Evolutionary conservation across 768 basidiomycete genomes (phyloP), one percentile per base, ranked within the genome.

Genomic region (Mycena sanguinolenta): DNA sequence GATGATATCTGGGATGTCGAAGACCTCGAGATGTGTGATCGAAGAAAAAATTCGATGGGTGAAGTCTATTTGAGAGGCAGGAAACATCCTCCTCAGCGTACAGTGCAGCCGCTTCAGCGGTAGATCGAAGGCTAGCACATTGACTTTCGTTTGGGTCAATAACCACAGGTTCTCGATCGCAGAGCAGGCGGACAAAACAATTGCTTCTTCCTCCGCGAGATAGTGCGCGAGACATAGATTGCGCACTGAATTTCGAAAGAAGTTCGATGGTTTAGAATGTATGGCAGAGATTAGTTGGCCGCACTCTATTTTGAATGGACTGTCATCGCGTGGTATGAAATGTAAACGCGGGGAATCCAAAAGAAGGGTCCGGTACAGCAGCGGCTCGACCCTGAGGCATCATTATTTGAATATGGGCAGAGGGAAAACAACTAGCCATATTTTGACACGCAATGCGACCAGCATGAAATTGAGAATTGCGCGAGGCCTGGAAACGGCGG

Each of bases 401-500:
- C 4, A 34, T 34, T 34, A 34, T 10, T 34, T 34, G 28, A 28
- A 2, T 13, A 25, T 17, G 10, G 9, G 6, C 14, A 28, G 16
- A 16, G 4, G 13, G 14, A 27, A 2, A 52, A 1, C 27, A 16
- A 53, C 52, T 14, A 13, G 28, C 52, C 52, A 28, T 30, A 28
- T 53, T 28, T 53, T 53, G 17, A 53, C 52, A 16, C 52, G 52
- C 52, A 25, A 53, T 19, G 52, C 52, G 16, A 53, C 52, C 52
- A 53, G 17, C 52, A 53, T 53, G 52, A 53, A 53, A 16, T 53
- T 53, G 27, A 27, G 52, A 23, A 53, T 28, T 28, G 17, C 10
- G 3, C 52, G 25, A 5, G 52, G 52, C 52, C 52, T 27, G 7
- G 28, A 30, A 6, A 53, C 1, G 27, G 52, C 52, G 27, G 52